Evolutionary conservation across 306 rosid species (phyloP).

Genomic region (Oemleria cerasiformis): DNA sequence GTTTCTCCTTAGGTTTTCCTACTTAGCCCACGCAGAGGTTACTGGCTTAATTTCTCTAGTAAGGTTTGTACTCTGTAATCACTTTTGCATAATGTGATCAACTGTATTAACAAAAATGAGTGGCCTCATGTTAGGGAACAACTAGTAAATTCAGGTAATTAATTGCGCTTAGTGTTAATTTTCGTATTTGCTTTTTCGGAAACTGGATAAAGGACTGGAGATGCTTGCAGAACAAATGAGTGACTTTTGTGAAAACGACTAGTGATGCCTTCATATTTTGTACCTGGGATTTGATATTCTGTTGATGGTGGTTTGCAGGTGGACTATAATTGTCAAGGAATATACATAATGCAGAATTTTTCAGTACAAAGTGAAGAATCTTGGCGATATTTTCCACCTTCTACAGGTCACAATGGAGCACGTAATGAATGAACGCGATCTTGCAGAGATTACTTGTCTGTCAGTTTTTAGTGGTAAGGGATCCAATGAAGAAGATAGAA

Average conservation of each 20-base stretch:
- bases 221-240: background rate
- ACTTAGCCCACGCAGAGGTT: no score
- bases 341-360: background rate
- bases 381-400: background rate
- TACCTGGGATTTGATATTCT: background rate
- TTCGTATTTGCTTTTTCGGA: background rate
- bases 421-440: background rate
- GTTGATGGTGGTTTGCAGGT: background rate
- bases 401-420: background rate
- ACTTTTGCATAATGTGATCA: no score
- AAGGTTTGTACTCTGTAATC: no score
- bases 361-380: conserved; percentile 15
- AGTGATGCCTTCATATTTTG: background rate
- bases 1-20: no score
- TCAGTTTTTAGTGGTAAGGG: background rate
- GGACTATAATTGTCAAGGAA: conserved; percentile 15
- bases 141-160: background rate
- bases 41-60: no score
- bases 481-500: background rate
- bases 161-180: background rate
- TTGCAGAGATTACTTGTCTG: background rate
- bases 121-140: conserved; percentile 8
- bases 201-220: background rate
- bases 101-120: background rate
- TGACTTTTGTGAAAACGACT: background rate